Evolutionary conservation across 441 rosid genomes (phyloP).

Genomic region (Aquilaria agallochum): DNA sequence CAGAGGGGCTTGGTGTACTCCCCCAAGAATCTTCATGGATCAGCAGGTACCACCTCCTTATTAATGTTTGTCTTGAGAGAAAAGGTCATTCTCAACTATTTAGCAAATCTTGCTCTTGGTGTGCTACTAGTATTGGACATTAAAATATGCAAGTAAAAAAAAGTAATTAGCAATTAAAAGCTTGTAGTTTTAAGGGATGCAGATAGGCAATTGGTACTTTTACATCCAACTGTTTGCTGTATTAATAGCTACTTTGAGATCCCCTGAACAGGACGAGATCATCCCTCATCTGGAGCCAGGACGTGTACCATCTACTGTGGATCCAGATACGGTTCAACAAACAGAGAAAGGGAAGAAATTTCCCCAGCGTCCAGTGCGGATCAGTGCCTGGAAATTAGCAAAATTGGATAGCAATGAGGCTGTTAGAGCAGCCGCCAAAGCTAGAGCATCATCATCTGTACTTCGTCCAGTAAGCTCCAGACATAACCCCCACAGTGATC

Average conservation of each 20-base stretch:
- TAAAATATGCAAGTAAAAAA: no score
- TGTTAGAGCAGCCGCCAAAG: conserved; percentile 80
- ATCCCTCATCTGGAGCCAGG: conserved; percentile 89
- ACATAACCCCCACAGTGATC: conserved; percentile 52
- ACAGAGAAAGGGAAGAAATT: conserved; percentile 50
- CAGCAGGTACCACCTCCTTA: conserved; percentile 51
- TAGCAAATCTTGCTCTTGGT: no score
- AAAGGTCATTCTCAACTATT: no score
- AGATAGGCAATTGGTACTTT: not conserved
- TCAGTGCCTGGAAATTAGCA: conserved; percentile 96
- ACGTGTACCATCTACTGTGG: conserved; percentile 71
- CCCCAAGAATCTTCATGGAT: conserved; percentile 97
- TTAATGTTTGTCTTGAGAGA: not conserved
- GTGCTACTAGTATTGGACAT: no score
- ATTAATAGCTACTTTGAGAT: conserved; percentile 3
- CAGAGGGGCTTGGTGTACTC: conserved; percentile 91
- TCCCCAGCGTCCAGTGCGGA: conserved; percentile 74
- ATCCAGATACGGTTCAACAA: conserved; percentile 54
- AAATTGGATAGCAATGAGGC: conserved; percentile 82
- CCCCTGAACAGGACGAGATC: conserved; percentile 68
- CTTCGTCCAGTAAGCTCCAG: conserved; percentile 60
- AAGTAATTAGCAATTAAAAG: no score
- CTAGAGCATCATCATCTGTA: conserved; percentile 86
- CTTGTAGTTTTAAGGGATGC: no score
- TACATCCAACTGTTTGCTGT: not conserved